Percentiles rank a stretch among this genome's conserved stretches.
These are phyloP conservation scores for Exophiala oligosperma DNA, from an alignment of 2,329 filamentous ascomycete species.

Conservation along the genomic window DNA sequence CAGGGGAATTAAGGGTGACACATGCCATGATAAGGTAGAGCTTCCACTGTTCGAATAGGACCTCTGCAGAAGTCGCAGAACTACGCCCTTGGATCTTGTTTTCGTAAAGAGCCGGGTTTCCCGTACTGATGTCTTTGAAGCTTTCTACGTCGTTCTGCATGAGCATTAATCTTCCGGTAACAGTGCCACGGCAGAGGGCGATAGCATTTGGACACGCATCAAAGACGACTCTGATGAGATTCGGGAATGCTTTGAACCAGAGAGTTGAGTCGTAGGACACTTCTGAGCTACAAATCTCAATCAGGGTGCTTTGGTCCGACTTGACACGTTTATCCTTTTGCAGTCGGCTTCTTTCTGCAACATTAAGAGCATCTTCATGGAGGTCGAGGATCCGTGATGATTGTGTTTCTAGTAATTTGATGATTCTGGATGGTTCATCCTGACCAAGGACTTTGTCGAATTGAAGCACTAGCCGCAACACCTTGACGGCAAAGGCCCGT, in stretches of 20 bases:
- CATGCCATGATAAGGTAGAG: constrained; percentile 96
- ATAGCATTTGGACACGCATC: constrained; percentile 91
- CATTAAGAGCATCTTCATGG: constrained; percentile 85
- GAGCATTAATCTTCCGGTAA: constrained; percentile 87
- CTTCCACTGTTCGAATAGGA: constrained; percentile 96
- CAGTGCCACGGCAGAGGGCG: constrained; percentile 83
- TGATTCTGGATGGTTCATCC: constrained; percentile 73
- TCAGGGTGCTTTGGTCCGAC: constrained; percentile 79
- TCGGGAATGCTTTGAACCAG: constrained; percentile 98
- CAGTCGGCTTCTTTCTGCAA: constrained; percentile 87
- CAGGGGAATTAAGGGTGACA: constrained; percentile 85
- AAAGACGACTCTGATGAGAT: constrained; percentile 85
- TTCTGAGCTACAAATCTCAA: constrained; percentile 94
- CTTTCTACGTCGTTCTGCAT: constrained; percentile 84
- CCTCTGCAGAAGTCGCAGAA: constrained; percentile 72
- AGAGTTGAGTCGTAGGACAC: constrained; percentile 90
- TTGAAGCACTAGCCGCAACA: constrained; percentile 86
- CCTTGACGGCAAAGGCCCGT: constrained; percentile 85
- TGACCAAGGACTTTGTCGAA: constrained; percentile 89
- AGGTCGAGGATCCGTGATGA: constrained; percentile 87
- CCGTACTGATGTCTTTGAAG: constrained; percentile 68
- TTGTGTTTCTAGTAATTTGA: constrained; percentile 88
- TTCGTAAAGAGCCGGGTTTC: constrained; percentile 37
- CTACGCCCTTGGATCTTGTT: constrained; percentile 51
- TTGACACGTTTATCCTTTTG: constrained; percentile 86